These are phyloP conservation scores for Triangularia setosa DNA, from an alignment of 2,329 filamentous ascomycete genomes.

Conservation along the genomic window DNA sequence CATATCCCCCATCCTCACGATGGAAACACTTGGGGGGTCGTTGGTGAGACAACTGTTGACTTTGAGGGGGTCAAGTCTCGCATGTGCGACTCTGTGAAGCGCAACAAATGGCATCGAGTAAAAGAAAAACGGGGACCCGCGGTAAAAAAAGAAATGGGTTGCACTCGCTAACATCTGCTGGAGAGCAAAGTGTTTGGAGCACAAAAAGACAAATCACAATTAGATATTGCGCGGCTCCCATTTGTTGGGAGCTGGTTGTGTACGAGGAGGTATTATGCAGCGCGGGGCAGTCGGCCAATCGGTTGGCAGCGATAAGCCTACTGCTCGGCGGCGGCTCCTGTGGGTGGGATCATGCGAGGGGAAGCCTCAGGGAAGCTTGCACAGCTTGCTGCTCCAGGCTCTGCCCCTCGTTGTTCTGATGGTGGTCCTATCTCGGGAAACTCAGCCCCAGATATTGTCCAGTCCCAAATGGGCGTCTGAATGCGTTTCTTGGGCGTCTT, in stretches of 20 bases:
- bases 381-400: neutral
- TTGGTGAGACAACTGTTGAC: neutral
- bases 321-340: neutral
- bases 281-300: constrained; percentile 1
- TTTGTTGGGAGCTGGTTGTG: neutral
- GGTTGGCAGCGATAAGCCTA: constrained; percentile 8
- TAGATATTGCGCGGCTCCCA: constrained; percentile 6
- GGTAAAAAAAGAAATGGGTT: neutral
- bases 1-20: neutral
- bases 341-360: constrained; percentile 6
- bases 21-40: neutral
- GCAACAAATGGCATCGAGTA: neutral
- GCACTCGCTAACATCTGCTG: neutral
- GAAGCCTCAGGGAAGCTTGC: neutral
- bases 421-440: constrained; percentile 8
- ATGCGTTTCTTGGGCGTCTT: neutral
- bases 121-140: neutral
- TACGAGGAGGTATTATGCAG: constrained; percentile 11
- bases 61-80: neutral
- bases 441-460: constrained; percentile 9
- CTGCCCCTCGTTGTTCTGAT: neutral
- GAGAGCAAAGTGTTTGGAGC: constrained; percentile 1
- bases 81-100: neutral
- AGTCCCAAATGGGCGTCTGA: neutral
- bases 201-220: constrained; percentile 6